phyloP scores from a whole-genome alignment of 169 alveolate species.

The Eimeria nieschulzi region DNA sequence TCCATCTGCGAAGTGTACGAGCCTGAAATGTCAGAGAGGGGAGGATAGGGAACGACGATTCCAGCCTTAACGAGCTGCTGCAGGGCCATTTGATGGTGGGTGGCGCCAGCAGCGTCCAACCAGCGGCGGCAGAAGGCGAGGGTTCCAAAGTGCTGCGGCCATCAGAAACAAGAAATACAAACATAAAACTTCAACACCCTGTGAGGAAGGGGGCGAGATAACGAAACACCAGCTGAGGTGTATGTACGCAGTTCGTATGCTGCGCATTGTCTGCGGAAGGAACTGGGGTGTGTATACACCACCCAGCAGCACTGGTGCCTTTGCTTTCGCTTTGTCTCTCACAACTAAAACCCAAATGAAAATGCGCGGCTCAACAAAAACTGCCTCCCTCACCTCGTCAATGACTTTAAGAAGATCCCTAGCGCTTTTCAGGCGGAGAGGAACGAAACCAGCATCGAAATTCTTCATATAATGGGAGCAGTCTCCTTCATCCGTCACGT shows the following conservation, averaged over 20 bases:
- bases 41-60: constrained; percentile 98
- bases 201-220: too few species aligned
- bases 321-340: too few species aligned
- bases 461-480: constrained; percentile 98
- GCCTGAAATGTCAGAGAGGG: constrained; percentile 97
- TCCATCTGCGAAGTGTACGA: constrained; percentile 99
- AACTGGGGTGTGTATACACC: neutral
- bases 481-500: constrained; percentile 88
- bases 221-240: too few species aligned
- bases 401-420: constrained; percentile 93
- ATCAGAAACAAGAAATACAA: too few species aligned
- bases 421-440: constrained; percentile 92
- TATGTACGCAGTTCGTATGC: too few species aligned
- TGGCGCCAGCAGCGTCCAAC: constrained; percentile 97
- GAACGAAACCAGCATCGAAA: constrained; percentile 91
- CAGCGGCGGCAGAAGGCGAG: constrained; percentile 99
- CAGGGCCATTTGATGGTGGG: constrained; percentile 93
- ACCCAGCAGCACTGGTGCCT: too few species aligned
- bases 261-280: neutral
- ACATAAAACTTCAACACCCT: too few species aligned
- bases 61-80: constrained; percentile 96
- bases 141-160: constrained; percentile 93
- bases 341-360: too few species aligned
- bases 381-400: constrained; percentile 78
- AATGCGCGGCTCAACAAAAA: too few species aligned